Evolutionary conservation across 164 flowering plant genomes (phyloP).

Genomic region (Pachysandra terminalis): DNA sequence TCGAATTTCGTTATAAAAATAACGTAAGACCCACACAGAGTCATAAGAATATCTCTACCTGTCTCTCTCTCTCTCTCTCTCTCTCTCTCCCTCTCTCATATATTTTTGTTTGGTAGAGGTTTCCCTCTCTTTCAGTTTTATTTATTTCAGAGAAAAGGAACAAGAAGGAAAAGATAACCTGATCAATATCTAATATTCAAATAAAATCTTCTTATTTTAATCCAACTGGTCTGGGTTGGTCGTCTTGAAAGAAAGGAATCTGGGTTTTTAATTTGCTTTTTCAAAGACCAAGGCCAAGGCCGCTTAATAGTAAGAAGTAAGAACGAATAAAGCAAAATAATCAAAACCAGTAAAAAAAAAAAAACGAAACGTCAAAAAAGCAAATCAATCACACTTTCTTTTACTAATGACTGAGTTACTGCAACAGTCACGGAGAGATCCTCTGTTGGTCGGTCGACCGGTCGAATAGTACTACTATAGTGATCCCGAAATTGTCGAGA

Average conservation of each 20-base stretch:
- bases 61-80: background rate
- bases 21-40: constrained; percentile 1
- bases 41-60: background rate
- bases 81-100: too few species aligned
- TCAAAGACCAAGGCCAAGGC: constrained; percentile 41
- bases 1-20: constrained; percentile 12
- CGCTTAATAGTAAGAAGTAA: too few species aligned
- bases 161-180: too few species aligned
- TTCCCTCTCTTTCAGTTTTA: background rate
- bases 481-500: constrained; percentile 19
- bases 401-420: background rate
- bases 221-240: constrained; percentile 7
- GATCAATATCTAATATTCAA: too few species aligned
- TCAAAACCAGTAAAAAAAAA: constrained; percentile 9
- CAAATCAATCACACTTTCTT: constrained; percentile 4
- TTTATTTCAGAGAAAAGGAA: background rate
- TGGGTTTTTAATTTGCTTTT: constrained; percentile 32
- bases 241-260: constrained; percentile 38
- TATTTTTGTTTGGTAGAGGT: background rate
- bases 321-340: constrained; percentile 45
- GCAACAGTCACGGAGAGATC: too few species aligned
- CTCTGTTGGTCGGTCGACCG: constrained; percentile 9
- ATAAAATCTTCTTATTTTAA: background rate
- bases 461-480: constrained; percentile 4
- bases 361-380: constrained; percentile 14